Evolutionary conservation across 305 asterid genomes (phyloP), one percentile per base, ranked within the genome.

Genomic region (Fraxinus sp.): DNA sequence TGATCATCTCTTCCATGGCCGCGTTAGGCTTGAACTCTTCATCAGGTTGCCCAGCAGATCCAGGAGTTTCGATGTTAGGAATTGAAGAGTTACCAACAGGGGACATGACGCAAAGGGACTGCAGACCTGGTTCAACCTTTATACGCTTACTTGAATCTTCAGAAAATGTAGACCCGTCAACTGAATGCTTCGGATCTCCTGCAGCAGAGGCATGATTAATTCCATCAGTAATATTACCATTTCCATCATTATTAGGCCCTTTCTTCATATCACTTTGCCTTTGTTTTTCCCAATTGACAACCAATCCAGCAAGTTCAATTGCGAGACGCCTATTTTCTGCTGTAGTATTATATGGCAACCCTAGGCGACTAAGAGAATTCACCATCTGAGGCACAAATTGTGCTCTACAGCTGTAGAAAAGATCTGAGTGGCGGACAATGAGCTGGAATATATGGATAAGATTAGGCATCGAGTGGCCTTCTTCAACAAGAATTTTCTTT

Each of bases 371-470:
- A 57, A 97, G 94, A 82, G 99, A 92, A 86, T 97, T 97, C 81
- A 97, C 99, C 98, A 97, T 97, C 92, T 97, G 99, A 84, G 99
- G 99, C 78, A 97, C 99, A 90, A 97, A 97, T 83, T 97, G 99
- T 72, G 98, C 99, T 91, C 99, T 90, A 89, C 98, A 97, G 87
- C 98, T 95, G 90, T 97, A 97, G 91, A 97, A 97, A 80, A 97
- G 97, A 90, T 97, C 99, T 26, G 98, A 90, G 89, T 97, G 99
- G 88, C 98, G 98, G 79, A 95, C 99, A 86, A 97, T 94, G 85
- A 97, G 99, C 94, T 97, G 99, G 91, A 97, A 97, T 87, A 97
- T 97, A 89, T 97, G 99, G 87, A 97, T 97, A 83, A 97, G 95
- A 88, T 97, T 97, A 62, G 99, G 98, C 83, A 95, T 91, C 16